phyloP scores from a whole-genome alignment of 176 grass and related monocot genomes.

The Juncus inflexus region DNA sequence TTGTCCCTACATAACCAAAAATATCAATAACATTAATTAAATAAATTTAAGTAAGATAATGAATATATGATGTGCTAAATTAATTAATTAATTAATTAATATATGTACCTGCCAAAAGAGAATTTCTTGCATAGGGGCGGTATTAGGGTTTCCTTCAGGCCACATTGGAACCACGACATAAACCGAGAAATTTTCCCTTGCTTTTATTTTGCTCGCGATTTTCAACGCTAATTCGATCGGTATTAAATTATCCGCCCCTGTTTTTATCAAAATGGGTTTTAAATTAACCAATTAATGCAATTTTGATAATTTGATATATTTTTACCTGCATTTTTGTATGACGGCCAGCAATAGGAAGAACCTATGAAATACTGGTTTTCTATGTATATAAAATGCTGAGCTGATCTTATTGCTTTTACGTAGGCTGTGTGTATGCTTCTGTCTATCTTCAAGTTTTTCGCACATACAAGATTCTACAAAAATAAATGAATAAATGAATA shows the following conservation, averaged over 20 bases:
- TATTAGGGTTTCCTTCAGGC: constrained; percentile 52
- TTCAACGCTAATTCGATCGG: constrained; percentile 54
- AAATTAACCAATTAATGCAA: neutral
- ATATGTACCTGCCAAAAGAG: constrained; percentile 55
- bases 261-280: neutral
- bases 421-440: constrained; percentile 62
- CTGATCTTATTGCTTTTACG: constrained; percentile 61
- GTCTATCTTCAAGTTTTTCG: constrained; percentile 65
- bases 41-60: no score
- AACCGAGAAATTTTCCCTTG: constrained; percentile 38
- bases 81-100: neutral
- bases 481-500: constrained; percentile 5
- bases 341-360: constrained; percentile 50
- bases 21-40: no score
- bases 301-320: constrained; percentile 3
- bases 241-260: constrained; percentile 63
- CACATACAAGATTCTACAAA: constrained; percentile 50
- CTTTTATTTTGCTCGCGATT: constrained; percentile 56
- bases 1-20: constrained; percentile 28
- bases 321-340: constrained; percentile 55
- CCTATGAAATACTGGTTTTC: constrained; percentile 71
- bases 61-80: neutral
- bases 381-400: constrained; percentile 62
- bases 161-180: constrained; percentile 63
- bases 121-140: constrained; percentile 50